These are phyloP conservation scores for Solanum chiquidenum DNA, from an alignment of 257 asterid genomes.

Conservation along the genomic window DNA sequence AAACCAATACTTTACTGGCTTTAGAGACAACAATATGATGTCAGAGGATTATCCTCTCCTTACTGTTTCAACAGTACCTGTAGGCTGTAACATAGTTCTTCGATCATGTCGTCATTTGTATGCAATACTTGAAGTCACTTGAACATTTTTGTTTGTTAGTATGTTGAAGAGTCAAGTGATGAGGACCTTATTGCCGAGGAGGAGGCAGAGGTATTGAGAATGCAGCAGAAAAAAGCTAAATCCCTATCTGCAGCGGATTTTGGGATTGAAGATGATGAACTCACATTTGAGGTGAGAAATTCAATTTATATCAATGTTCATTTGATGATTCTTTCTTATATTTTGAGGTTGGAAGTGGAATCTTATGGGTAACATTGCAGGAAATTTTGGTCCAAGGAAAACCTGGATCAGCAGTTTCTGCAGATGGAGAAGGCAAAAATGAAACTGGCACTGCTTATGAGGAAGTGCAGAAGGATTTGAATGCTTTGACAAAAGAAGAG, in stretches of 20 bases:
- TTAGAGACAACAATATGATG: background rate
- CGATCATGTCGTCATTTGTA: background rate
- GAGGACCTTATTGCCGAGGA: slow-evolving; percentile 73
- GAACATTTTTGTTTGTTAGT: slow-evolving; percentile 1
- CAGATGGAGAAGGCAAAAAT: slow-evolving; percentile 28
- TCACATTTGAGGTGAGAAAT: slow-evolving; percentile 58
- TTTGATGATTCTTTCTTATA: background rate
- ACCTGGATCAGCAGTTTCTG: slow-evolving; percentile 20
- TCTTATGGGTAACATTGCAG: slow-evolving; percentile 22
- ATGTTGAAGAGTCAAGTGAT: slow-evolving; percentile 50
- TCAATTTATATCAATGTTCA: background rate
- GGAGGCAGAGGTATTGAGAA: slow-evolving; percentile 61
- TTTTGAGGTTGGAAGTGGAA: background rate
- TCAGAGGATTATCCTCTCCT: background rate
- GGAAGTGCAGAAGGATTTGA: slow-evolving; percentile 62
- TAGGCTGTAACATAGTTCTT: background rate
- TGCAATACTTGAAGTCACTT: background rate
- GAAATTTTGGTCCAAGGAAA: slow-evolving; percentile 53
- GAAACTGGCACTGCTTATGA: slow-evolving; percentile 41
- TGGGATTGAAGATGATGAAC: slow-evolving; percentile 73
- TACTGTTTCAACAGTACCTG: background rate
- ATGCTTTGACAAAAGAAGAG: slow-evolving; percentile 75
- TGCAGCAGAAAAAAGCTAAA: slow-evolving; percentile 48
- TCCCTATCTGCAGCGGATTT: slow-evolving; percentile 50
- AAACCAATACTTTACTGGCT: background rate